Conservation (phyloP, 441 rosid genomes). For the Populus tomentosa region DNA sequence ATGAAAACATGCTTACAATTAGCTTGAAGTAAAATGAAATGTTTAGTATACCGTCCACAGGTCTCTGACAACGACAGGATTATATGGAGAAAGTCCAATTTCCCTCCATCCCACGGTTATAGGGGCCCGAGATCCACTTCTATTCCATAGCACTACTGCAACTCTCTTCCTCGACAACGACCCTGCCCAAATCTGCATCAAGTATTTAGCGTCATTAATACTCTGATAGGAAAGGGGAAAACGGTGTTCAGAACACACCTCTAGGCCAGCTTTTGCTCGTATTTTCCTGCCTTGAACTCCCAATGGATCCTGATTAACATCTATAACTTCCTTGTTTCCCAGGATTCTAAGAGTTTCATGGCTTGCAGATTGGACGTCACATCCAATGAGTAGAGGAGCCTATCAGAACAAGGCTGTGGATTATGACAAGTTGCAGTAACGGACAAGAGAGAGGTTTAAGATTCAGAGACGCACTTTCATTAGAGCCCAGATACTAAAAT, state of each 20-base stretch:
- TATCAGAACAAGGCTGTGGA: not conserved
- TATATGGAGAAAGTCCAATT: constrained; percentile 42
- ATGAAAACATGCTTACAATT: not conserved
- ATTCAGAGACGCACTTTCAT: constrained; percentile 29
- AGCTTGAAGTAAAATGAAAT: not conserved
- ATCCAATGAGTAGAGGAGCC: constrained; percentile 58
- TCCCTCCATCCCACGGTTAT: constrained; percentile 60
- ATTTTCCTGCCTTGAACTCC: constrained; percentile 58
- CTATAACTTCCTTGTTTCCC: constrained; percentile 47
- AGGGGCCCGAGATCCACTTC: constrained; percentile 42
- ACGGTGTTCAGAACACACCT: constrained; percentile 27
- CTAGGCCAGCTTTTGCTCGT: constrained; percentile 36
- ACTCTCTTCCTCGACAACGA: constrained; percentile 29
- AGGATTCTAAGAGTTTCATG: constrained; percentile 29
- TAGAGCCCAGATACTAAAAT: constrained; percentile 60
- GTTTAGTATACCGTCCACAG: constrained; percentile 41
- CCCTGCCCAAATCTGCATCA: constrained; percentile 56
- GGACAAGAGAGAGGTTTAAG: not conserved
- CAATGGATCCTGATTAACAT: constrained; percentile 45
- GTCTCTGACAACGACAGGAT: constrained; percentile 42
- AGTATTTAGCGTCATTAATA: not conserved
- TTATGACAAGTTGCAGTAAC: not conserved
- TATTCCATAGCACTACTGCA: constrained; percentile 55
- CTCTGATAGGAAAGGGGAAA: too few species aligned
- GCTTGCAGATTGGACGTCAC: constrained; percentile 39